Percentiles rank a stretch among this genome's conserved stretches.
Conservation (phyloP, 139 green algal genomes). For the Chlamydomonas sphaeroides region DNA sequence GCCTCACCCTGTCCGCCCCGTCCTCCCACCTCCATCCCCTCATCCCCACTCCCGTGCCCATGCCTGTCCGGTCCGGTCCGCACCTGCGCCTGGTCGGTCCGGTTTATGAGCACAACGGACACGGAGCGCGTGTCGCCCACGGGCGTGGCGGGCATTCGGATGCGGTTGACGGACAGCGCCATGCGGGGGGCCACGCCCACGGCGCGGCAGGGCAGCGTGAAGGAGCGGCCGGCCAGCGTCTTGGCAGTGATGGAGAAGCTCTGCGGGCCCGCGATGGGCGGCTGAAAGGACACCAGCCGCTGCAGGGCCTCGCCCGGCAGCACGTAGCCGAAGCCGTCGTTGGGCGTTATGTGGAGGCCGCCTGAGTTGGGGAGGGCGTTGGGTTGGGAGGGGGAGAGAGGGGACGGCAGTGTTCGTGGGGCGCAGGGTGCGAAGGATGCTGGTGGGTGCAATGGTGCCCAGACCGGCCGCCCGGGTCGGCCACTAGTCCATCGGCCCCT, state of each 20-base stretch:
- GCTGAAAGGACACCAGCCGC: conserved; percentile 58
- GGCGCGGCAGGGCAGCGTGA: conserved; percentile 57
- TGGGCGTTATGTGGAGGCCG: conserved; percentile 56
- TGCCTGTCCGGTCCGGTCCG: not conserved
- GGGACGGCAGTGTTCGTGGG: no score
- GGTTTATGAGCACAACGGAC: conserved; percentile 63
- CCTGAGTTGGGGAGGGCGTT: no score
- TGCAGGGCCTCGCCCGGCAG: conserved; percentile 60
- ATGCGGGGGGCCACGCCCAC: conserved; percentile 54
- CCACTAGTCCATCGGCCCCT: no score
- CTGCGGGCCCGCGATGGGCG: conserved; percentile 63
- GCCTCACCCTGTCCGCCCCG: no score
- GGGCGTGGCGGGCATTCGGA: conserved; percentile 66
- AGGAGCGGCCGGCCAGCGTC: conserved; percentile 59
- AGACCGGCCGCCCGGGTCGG: no score
- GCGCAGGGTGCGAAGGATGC: no score
- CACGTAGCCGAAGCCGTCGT: conserved; percentile 66
- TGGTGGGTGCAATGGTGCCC: no score
- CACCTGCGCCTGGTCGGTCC: conserved; percentile 44
- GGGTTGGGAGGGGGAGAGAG: no score
- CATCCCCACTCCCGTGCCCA: not conserved
- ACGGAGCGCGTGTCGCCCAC: conserved; percentile 56
- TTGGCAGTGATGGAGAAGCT: conserved; percentile 45
- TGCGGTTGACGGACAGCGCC: conserved; percentile 58
- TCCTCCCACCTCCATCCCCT: not conserved